Conservation (phyloP, 805 yeast genomes). For the Nakazawaea anatomiae region DNA sequence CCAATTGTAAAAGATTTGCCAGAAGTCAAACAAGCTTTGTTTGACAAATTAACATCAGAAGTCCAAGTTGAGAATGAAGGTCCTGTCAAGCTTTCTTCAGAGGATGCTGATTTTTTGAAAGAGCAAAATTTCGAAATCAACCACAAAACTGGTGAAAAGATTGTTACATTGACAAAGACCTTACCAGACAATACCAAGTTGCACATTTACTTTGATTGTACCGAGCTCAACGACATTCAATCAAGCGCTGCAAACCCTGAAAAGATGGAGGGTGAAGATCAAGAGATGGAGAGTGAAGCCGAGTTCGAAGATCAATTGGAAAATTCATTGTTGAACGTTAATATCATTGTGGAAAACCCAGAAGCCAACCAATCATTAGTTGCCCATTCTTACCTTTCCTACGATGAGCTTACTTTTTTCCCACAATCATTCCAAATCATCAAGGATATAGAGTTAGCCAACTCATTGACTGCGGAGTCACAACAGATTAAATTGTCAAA, state of each 20-base stretch:
- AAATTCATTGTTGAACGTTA: conserved; percentile 10
- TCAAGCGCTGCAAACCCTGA: background rate
- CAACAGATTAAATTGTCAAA: conserved; percentile 24
- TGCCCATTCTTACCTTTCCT: conserved; percentile 7
- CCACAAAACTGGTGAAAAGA: conserved; percentile 9
- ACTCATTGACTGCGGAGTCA: conserved; percentile 8
- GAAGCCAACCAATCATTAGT: conserved; percentile 6
- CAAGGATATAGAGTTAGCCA: conserved; percentile 8
- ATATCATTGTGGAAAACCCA: conserved; percentile 9
- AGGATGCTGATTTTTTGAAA: background rate
- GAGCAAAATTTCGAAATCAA: conserved; percentile 3
- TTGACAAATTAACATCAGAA: conserved; percentile 1
- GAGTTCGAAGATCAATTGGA: conserved; percentile 5
- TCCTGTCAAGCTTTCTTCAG: background rate
- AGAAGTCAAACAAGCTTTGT: conserved; percentile 2
- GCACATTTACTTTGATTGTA: conserved; percentile 10
- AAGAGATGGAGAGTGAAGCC: background rate
- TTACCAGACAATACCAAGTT: conserved; percentile 2
- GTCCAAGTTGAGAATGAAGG: background rate
- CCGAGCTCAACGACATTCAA: conserved; percentile 9
- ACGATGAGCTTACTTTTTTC: conserved; percentile 6
- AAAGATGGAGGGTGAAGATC: background rate
- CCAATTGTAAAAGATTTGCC: background rate
- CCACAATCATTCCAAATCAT: conserved; percentile 9
- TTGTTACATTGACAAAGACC: conserved; percentile 8